Evolutionary conservation across 495 filamentous ascomycete species (phyloP), one percentile per base, ranked within the genome.

Genomic region (Staphylotrichum tortipilum): DNA sequence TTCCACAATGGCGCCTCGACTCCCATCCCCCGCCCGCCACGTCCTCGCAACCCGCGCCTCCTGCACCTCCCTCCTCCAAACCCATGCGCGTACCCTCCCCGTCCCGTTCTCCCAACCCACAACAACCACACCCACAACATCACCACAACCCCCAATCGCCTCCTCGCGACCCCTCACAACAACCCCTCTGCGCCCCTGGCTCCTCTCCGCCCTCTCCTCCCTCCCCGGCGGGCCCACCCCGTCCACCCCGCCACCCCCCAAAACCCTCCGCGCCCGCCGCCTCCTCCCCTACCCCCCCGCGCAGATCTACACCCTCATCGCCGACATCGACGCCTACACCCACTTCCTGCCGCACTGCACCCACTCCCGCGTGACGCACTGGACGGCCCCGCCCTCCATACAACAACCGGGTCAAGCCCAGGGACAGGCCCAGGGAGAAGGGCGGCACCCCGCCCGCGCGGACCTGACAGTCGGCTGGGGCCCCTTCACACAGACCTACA

Each of bases 321-420:
- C 88, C 62, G 86, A 94, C 63, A 81, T 95, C 53, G 74, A 84
- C 65, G 78, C 76, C 56, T 98, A 96, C 81, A 67, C 68, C 35
- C 58, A 69, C 54, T 97, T 94, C 79, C 79, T 95, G 26, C 91
- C 91, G 8, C 94, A 92, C 79, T 89, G 89, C 67, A 71, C 74
- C 11, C 69, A 72, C 7, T 87, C 84, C 2, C 74, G 66, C 26
- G 85, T 95, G 2, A 95, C 87, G 5, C 53, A 50, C 21, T 79
- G 75, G 75, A 64, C 69, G 72, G 17, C 21, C 1, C 28, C 78
- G 47, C 62, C 71, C 0, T 14, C 39, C 44, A 18, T 55, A 61
- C 33, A 29, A 23, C 34, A 15, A 10, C 44, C 9, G 2, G 17
- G 7, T 14, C 11, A 35, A 7, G n/a, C 33, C 14, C 12, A 15